These are phyloP conservation scores for Gnaphalium uliginosum DNA, from an alignment of 129 eudicot genomes.

Conservation along the genomic window DNA sequence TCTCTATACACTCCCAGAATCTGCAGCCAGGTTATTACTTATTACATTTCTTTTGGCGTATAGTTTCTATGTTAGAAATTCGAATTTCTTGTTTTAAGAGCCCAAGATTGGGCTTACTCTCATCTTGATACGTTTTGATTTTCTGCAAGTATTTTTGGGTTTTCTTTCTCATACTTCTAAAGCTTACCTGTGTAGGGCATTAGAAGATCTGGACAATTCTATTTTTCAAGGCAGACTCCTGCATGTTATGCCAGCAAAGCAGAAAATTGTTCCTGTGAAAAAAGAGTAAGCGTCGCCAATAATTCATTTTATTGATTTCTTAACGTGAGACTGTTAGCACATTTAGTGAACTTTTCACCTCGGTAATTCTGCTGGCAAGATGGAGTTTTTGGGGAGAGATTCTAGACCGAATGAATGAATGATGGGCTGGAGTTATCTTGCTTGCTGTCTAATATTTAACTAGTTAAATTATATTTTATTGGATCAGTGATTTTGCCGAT, in stretches of 20 bases:
- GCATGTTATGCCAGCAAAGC: constrained; percentile 88
- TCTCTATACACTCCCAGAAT: constrained; percentile 73
- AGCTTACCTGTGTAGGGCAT: constrained; percentile 58
- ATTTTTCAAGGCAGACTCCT: constrained; percentile 90
- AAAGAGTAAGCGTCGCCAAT: constrained; percentile 55
- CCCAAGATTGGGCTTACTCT: background rate
- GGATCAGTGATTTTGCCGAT: constrained; percentile 29
- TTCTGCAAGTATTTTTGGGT: background rate
- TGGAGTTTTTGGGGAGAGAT: background rate
- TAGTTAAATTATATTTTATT: constrained; percentile 11
- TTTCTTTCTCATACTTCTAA: background rate
- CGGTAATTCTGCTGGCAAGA: background rate
- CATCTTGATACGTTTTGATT: background rate
- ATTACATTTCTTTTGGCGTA: background rate
- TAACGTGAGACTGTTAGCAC: background rate
- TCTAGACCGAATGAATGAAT: background rate
- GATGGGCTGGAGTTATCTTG: constrained; percentile 11
- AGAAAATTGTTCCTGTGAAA: constrained; percentile 44
- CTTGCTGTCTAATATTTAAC: background rate
- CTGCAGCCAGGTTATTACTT: constrained; percentile 73
- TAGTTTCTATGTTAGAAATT: background rate
- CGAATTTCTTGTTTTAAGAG: background rate
- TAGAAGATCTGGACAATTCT: constrained; percentile 76
- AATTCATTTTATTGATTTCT: background rate
- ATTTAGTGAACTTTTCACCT: constrained; percentile 2